Evolutionary conservation across 257 asterid species (phyloP), one percentile per base, ranked within the genome.

Genomic region (Salvia splendens): DNA sequence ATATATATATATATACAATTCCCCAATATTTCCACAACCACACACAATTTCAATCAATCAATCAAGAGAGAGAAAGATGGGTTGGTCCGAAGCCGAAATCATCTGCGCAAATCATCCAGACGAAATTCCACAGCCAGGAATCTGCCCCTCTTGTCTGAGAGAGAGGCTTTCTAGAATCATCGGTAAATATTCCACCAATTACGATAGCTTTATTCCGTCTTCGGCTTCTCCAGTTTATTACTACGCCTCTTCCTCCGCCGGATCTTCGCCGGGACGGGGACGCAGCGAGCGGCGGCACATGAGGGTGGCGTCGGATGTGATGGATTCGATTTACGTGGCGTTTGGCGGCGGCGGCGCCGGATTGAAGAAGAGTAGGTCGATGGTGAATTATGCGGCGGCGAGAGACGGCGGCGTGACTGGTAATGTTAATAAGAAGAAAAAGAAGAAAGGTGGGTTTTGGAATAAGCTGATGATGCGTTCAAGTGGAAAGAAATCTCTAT

Each of bases 381-480:
- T 84, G 51, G 86, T 82, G 16, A 57, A 35, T 53, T 80, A 71
- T 75, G 87, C 79, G 4, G 56, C 81, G 45, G 45, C 45, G 1
- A 79, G 81, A 50, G 72, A 73, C 36, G 56, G 12, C 17, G 49
- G n/a, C 20, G 65, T 28, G 10, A 67, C 0, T 24, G 30, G 1
- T 24, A 24, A 24, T 24, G 30, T 24, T 17, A 17, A 17, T 17
- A 17, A 57, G 5, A 65, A 53, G 42, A 79, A 77, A 46, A 79
- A 77, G 78, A 88, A 84, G 79, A 86, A 77, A 67, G 71, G 77
- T 59, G 88, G 96, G 54, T 88, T 88, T 73, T 88, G 94, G 96
- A 78, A 85, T 62, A 82, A 78, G 67, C 51, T 84, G 62, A 32
- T 85, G 62, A 47, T 74, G 9, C 36, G 77, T n/a, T 84, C 83